phyloP scores from a whole-genome alignment of 768 basidiomycete genomes.

The Suillus bovinus region DNA sequence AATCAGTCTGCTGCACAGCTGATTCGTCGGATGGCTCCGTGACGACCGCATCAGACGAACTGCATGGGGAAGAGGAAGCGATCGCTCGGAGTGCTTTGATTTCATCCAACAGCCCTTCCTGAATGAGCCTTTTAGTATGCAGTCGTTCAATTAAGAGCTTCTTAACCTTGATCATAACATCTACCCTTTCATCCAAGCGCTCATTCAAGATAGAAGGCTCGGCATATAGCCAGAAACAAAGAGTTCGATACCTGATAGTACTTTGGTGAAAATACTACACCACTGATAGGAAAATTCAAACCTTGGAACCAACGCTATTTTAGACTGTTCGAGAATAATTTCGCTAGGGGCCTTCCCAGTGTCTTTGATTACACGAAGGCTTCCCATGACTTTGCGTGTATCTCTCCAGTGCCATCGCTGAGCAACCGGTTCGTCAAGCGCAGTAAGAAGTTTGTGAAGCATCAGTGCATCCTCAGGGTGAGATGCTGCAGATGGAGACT shows the following conservation, averaged over 20 bases:
- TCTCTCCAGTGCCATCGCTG: conserved; percentile 96
- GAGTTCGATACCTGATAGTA: conserved; percentile 68
- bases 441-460: conserved; percentile 64
- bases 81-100: conserved; percentile 52
- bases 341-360: conserved; percentile 65
- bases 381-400: conserved; percentile 84
- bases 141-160: background rate
- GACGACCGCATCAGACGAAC: background rate
- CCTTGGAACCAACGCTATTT: conserved; percentile 50
- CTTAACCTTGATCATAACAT: conserved; percentile 83
- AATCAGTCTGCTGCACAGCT: conserved; percentile 41
- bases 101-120: conserved; percentile 84
- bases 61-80: conserved; percentile 9
- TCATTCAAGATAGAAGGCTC: conserved; percentile 58
- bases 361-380: conserved; percentile 75
- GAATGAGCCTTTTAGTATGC: conserved; percentile 13
- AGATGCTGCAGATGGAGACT: conserved; percentile 54
- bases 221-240: conserved; percentile 92
- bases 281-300: conserved; percentile 23
- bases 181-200: conserved; percentile 78
- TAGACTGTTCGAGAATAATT: conserved; percentile 63
- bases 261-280: background rate
- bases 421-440: conserved; percentile 73
- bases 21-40: background rate
- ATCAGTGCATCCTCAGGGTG: conserved; percentile 58